A percentile compares a stretch with the other conserved stretches of the same genome.
Conservation (phyloP, 192 early-diverging fungal species). For the Diversispora epigaea region DNA sequence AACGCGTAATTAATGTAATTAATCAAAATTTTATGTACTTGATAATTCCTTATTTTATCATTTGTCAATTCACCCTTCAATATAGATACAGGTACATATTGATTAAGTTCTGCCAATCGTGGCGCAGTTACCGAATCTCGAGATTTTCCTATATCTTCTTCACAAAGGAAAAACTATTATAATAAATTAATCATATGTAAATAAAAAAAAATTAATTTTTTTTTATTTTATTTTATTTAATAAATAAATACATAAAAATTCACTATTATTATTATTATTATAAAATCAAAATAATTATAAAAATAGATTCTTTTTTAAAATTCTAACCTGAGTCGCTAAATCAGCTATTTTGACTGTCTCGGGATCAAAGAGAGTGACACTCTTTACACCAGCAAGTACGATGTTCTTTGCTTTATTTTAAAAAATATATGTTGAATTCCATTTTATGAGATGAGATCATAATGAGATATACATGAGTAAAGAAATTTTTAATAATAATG, state of each 20-base stretch:
- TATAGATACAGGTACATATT: constrained; percentile 92
- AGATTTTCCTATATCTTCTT: constrained; percentile 83
- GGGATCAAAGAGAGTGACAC: constrained; percentile 92
- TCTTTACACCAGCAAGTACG: constrained; percentile 97
- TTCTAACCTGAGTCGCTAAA: constrained; percentile 80
- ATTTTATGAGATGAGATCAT: too few species aligned
- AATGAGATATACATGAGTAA: too few species aligned
- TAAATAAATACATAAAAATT: not conserved
- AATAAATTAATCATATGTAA: constrained; percentile 1
- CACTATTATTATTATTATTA: not conserved
- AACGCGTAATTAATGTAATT: not conserved
- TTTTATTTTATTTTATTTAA: too few species aligned
- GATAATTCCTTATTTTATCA: constrained; percentile 60
- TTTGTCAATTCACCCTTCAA: constrained; percentile 74
- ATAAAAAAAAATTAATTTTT: too few species aligned
- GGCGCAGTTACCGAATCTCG: constrained; percentile 74
- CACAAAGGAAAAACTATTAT: constrained; percentile 82
- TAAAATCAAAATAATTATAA: not conserved
- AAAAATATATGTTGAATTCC: not conserved
- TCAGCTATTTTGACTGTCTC: constrained; percentile 72
- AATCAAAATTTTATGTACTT: constrained; percentile 37
- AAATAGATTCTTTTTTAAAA: not conserved
- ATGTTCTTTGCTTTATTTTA: constrained; percentile 86
- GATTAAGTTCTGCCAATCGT: constrained; percentile 92
- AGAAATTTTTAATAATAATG: not conserved